Evolutionary conservation across 768 basidiomycete genomes (phyloP).

Genomic region (Suillus weaverae): DNA sequence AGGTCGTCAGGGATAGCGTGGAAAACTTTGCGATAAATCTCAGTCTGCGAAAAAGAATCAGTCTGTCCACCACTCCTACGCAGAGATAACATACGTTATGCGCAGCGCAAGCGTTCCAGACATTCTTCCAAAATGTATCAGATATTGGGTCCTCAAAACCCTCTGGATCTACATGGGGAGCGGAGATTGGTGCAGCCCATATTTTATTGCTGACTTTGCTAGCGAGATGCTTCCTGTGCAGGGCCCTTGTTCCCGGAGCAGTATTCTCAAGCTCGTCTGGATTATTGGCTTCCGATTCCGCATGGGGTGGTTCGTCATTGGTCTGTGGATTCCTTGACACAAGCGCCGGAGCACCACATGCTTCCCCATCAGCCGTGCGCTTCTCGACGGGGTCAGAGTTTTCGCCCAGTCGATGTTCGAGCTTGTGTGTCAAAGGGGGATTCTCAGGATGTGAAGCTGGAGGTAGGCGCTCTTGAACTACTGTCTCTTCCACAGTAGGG

Average conservation of each 20-base stretch:
- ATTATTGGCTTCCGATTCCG: slow-evolving; percentile 45
- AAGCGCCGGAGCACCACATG: slow-evolving; percentile 58
- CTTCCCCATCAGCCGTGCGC: slow-evolving; percentile 41
- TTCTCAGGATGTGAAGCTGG: slow-evolving; percentile 32
- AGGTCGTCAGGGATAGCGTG: slow-evolving; percentile 91
- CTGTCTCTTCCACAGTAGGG: slow-evolving; percentile 71
- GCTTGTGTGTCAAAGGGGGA: slow-evolving; percentile 30
- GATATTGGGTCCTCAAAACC: slow-evolving; percentile 88
- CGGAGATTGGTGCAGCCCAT: slow-evolving; percentile 64
- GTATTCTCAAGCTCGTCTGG: slow-evolving; percentile 49
- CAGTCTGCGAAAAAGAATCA: slow-evolving; percentile 59
- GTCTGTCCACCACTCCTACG: neutral
- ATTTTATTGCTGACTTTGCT: slow-evolving; percentile 52
- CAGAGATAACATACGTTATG: slow-evolving; percentile 69
- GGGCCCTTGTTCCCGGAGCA: slow-evolving; percentile 49
- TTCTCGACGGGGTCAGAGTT: slow-evolving; percentile 26
- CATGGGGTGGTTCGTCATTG: slow-evolving; percentile 49
- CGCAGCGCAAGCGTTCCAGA: slow-evolving; percentile 84
- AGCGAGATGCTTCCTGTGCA: slow-evolving; percentile 52
- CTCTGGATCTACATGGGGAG: slow-evolving; percentile 72
- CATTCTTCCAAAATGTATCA: slow-evolving; percentile 85
- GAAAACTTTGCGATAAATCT: slow-evolving; percentile 95
- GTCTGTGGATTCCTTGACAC: slow-evolving; percentile 40
- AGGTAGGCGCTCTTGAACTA: slow-evolving; percentile 49
- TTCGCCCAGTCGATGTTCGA: slow-evolving; percentile 19